These are phyloP conservation scores for Plasmodiophora brassicae DNA, from an alignment of 208 protist genomes.

Conservation along the genomic window DNA sequence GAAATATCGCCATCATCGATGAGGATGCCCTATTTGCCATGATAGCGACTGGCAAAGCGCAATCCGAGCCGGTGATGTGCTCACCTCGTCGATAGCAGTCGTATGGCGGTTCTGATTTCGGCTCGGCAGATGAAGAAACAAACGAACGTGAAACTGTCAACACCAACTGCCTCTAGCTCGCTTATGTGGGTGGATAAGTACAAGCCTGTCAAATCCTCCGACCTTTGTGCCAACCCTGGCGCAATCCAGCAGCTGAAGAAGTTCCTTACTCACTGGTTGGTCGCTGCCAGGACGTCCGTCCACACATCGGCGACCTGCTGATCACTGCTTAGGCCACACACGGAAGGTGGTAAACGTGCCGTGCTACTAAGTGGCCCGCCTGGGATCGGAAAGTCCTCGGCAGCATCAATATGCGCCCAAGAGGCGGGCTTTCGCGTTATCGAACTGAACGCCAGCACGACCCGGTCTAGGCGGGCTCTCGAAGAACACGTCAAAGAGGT, in stretches of 20 bases:
- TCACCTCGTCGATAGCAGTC: neutral
- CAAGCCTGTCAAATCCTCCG: slow-evolving; percentile 69
- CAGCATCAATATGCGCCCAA: slow-evolving; percentile 78
- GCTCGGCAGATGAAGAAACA: neutral
- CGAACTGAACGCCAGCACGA: slow-evolving; percentile 98
- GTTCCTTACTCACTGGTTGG: slow-evolving; percentile 80
- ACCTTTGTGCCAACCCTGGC: slow-evolving; percentile 85
- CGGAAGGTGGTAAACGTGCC: slow-evolving; percentile 55
- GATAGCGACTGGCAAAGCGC: neutral
- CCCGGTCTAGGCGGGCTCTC: slow-evolving; percentile 84
- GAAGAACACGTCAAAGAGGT: slow-evolving; percentile 66
- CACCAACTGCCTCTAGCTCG: neutral
- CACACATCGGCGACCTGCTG: slow-evolving; percentile 29
- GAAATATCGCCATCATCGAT: neutral
- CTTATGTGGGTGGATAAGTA: slow-evolving; percentile 94
- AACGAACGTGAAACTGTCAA: neutral
- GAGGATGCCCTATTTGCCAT: neutral
- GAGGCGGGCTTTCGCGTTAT: slow-evolving; percentile 78
- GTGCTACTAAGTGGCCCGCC: slow-evolving; percentile 83
- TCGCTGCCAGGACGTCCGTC: neutral
- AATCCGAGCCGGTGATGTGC: neutral
- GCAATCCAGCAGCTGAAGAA: slow-evolving; percentile 72
- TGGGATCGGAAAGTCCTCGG: slow-evolving; percentile 97
- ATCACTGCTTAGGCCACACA: slow-evolving; percentile 40
- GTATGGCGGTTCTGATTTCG: neutral